phyloP scores from a whole-genome alignment of 2,329 filamentous ascomycete genomes.

The Diaporthe helianthi region DNA sequence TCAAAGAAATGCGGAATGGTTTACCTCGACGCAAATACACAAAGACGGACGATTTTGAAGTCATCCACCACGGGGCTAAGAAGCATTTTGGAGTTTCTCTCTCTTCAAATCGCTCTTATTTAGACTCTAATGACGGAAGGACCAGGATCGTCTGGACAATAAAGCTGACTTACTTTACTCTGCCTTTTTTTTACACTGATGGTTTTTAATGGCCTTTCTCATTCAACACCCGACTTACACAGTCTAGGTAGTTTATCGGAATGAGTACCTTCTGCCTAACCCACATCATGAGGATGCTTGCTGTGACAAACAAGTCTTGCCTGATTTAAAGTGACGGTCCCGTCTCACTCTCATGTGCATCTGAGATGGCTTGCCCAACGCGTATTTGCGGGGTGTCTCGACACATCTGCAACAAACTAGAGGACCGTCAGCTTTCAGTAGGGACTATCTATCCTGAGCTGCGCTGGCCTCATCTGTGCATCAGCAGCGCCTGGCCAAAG shows the following conservation, averaged over 20 bases:
- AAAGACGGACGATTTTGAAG: conserved; percentile 45
- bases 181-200: conserved; percentile 25
- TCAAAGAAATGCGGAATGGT: conserved; percentile 56
- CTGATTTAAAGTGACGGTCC: not conserved
- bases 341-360: not conserved
- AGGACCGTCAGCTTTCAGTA: not conserved
- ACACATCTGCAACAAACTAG: not conserved
- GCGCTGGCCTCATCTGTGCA: conserved; percentile 1
- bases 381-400: not conserved
- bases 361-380: not conserved
- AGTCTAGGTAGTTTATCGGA: conserved; percentile 50
- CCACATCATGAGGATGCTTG: not conserved
- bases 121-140: conserved; percentile 59
- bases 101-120: conserved; percentile 54
- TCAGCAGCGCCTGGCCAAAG: not conserved
- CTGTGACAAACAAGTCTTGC: not conserved
- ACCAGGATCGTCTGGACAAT: conserved; percentile 60
- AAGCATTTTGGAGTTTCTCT: conserved; percentile 55
- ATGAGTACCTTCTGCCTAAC: conserved; percentile 33
- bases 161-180: conserved; percentile 57
- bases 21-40: conserved; percentile 58
- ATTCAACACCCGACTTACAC: conserved; percentile 39
- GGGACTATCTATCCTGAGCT: not conserved
- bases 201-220: conserved; percentile 28
- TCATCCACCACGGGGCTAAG: conserved; percentile 50